A percentile compares a stretch with the other conserved stretches of the same genome.
Conservation (phyloP, 208 protist genomes). For the Spongospora subterranea region DNA sequence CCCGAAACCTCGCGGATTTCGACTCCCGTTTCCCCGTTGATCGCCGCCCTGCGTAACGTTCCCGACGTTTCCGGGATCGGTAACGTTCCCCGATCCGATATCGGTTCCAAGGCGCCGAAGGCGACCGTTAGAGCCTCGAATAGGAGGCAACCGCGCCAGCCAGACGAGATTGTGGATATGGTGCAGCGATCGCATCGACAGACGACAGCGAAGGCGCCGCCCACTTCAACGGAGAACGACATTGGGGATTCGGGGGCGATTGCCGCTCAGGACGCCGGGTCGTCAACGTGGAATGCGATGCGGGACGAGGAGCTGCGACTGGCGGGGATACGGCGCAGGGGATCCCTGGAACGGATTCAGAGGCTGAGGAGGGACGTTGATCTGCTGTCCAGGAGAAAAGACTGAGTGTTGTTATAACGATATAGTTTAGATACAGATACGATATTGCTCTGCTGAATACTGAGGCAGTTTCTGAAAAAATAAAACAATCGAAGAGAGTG, state of each 20-base stretch:
- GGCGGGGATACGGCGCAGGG: neutral
- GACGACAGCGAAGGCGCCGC: too few relatives aligned
- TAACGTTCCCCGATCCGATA: neutral
- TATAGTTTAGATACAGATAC: neutral
- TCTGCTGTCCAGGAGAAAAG: too few relatives aligned
- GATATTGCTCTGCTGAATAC: neutral
- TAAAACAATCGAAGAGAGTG: neutral
- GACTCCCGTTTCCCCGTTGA: neutral
- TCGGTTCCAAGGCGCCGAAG: too few relatives aligned
- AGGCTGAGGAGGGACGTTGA: neutral
- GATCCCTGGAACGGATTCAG: neutral
- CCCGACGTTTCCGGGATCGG: neutral
- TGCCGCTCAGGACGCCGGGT: neutral
- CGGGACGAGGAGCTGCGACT: neutral
- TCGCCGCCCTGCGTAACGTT: neutral
- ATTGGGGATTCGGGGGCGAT: neutral
- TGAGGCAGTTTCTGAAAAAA: neutral
- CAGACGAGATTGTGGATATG: too few relatives aligned
- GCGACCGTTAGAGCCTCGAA: too few relatives aligned
- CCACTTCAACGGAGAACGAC: too few relatives aligned
- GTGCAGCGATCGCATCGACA: slow-evolving; percentile 1
- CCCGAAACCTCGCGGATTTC: neutral
- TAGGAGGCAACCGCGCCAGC: too few relatives aligned
- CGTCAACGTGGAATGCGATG: neutral
- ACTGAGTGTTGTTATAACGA: too few relatives aligned